Evolutionary conservation across 2,329 filamentous ascomycete genomes (phyloP), one percentile per base, ranked within the genome.

Genomic region (Ophiostoma australiae): DNA sequence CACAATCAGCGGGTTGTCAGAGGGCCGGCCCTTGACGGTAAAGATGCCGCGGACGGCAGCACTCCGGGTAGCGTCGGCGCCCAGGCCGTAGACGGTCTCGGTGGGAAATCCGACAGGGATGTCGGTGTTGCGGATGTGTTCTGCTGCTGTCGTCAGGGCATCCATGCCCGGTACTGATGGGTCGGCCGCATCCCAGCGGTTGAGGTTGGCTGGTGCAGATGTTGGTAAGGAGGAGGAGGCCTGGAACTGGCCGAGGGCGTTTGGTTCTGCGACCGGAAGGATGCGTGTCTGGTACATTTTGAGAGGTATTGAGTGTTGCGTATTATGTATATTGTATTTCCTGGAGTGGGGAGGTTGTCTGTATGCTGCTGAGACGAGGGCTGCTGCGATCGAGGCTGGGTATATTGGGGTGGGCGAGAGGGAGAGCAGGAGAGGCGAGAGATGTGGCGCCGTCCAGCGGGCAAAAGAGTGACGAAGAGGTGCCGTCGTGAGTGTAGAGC

Each of bases 71-170:
- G 95, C 95, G 81, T 98, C 95, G 17, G 95, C 95, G n/a, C 93
- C 95, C 8, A 99, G 85, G 0, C 95, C 95, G 78, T 99, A 99
- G 0, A 99, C 95, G 0, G 95, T 99, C 81, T 99, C 95, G 0
- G 95, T 99, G 0, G 95, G 95, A 78, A 99, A 99, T 1, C 92
- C 95, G 67, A 99, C 93, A 4, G 95, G 95, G 3, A 86, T 85
- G 77, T 92, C 85, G 69, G 85, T 89, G 23, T 84, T 83, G 69
- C 83, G 86, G 48, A 97, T 82, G 74, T 89, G 84, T 15, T 84
- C 78, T 2, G 91, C 92, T 0, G 92, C 92, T 70, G 88, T 82
- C 72, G 82, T 80, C 52, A 97, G 83, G 35, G 80, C 78, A 1
- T 75, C 76, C 55, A 83, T 72, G 7, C 77, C 76, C 31, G 75